These are phyloP conservation scores for Candida silvicultrix DNA, from an alignment of 805 yeast species.

Conservation along the genomic window DNA sequence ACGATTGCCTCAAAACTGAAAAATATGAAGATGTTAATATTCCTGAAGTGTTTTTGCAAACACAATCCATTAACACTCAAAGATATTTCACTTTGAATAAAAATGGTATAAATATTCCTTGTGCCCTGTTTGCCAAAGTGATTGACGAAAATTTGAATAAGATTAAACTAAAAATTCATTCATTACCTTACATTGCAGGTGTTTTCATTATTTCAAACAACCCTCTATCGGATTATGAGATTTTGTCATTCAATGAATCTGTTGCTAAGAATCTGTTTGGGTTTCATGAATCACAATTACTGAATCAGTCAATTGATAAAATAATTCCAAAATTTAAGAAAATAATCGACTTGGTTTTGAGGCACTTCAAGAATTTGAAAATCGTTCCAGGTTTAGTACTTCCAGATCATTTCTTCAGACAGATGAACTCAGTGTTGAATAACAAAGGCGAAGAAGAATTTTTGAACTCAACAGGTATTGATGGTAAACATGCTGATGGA, in stretches of 20 bases:
- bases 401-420: slow-evolving; percentile 88
- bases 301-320: slow-evolving; percentile 42
- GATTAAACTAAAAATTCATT: slow-evolving; percentile 59
- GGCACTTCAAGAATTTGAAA: slow-evolving; percentile 32
- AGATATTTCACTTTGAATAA: slow-evolving; percentile 60
- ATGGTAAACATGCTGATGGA: slow-evolving; percentile 70
- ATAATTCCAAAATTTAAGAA: slow-evolving; percentile 59
- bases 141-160: slow-evolving; percentile 39
- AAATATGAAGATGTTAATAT: slow-evolving; percentile 10
- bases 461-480: slow-evolving; percentile 61
- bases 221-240: slow-evolving; percentile 26
- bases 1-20: slow-evolving; percentile 6
- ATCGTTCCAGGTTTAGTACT: slow-evolving; percentile 65
- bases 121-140: slow-evolving; percentile 64
- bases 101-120: slow-evolving; percentile 48
- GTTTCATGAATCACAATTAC: slow-evolving; percentile 36
- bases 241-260: slow-evolving; percentile 74
- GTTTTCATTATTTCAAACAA: slow-evolving; percentile 60
- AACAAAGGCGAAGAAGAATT: slow-evolving; percentile 39
- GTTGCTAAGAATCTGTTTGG: slow-evolving; percentile 79
- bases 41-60: slow-evolving; percentile 24
- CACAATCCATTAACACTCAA: slow-evolving; percentile 42
- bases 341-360: slow-evolving; percentile 24
- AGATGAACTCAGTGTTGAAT: slow-evolving; percentile 33
- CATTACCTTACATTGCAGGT: slow-evolving; percentile 85